phyloP scores from a whole-genome alignment of 2,329 filamentous ascomycete species.

The Orbilia ellipsospora region DNA sequence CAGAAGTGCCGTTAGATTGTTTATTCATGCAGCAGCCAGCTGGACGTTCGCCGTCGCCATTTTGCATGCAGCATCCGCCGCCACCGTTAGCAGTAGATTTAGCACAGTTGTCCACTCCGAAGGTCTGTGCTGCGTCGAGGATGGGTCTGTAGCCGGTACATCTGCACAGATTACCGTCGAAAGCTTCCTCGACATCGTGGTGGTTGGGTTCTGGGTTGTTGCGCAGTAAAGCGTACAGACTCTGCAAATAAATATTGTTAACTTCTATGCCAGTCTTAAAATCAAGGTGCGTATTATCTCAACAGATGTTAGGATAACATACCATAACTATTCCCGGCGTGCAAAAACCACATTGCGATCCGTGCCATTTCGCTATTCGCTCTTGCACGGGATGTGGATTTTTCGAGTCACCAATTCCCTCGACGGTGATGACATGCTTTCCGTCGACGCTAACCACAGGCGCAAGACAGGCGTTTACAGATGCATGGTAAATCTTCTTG shows the following conservation, averaged over 20 bases:
- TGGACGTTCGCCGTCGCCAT: slow-evolving; percentile 64
- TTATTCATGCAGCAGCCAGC: slow-evolving; percentile 78
- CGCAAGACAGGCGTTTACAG: slow-evolving; percentile 93
- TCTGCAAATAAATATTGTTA: slow-evolving; percentile 65
- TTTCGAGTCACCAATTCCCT: slow-evolving; percentile 91
- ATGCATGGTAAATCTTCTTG: slow-evolving; percentile 92
- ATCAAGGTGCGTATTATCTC: not conserved
- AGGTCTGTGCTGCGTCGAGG: slow-evolving; percentile 90
- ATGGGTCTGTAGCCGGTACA: slow-evolving; percentile 97
- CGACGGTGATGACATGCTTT: slow-evolving; percentile 97
- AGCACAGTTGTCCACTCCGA: slow-evolving; percentile 72
- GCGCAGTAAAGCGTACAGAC: slow-evolving; percentile 88
- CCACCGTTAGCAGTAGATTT: slow-evolving; percentile 71
- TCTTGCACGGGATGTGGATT: slow-evolving; percentile 90
- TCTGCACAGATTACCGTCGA: slow-evolving; percentile 94
- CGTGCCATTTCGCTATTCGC: slow-evolving; percentile 88
- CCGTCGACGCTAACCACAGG: slow-evolving; percentile 93
- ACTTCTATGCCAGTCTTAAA: not conserved
- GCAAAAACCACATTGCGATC: slow-evolving; percentile 95
- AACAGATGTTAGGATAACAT: slow-evolving; percentile 44
- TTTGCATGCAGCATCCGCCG: slow-evolving; percentile 77
- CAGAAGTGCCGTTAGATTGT: slow-evolving; percentile 61
- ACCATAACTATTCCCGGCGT: slow-evolving; percentile 96
- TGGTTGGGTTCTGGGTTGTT: slow-evolving; percentile 82
- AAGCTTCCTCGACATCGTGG: slow-evolving; percentile 91